phyloP scores from a whole-genome alignment of 257 asterid genomes.

The Anisodus acutangulus region DNA sequence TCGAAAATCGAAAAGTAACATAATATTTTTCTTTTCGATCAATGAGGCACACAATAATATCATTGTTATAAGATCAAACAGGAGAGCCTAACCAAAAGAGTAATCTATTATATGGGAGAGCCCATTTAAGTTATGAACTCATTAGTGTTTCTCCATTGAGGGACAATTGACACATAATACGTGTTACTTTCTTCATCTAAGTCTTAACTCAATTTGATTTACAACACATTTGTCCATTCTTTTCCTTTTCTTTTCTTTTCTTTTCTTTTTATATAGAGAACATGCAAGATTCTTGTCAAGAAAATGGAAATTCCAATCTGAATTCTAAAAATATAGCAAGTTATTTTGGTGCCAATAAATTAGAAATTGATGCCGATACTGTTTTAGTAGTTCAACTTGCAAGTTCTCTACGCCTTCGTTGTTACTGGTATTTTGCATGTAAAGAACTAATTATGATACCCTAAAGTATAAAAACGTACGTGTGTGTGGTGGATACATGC shows the following conservation, averaged over 20 bases:
- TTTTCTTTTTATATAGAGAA: neutral
- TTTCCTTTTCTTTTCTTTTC: neutral
- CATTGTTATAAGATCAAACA: neutral
- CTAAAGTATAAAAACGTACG: neutral
- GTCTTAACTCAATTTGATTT: neutral
- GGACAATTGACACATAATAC: no score
- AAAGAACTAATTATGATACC: neutral
- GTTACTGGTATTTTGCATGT: neutral
- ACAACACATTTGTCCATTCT: conserved; percentile 10
- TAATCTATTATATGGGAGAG: no score
- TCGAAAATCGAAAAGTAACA: no score
- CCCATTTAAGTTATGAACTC: no score
- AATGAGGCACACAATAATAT: neutral
- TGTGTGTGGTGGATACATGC: neutral
- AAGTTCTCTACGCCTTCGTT: neutral
- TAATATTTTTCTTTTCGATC: neutral
- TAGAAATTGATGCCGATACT: neutral
- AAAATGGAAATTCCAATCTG: neutral
- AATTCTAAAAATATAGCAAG: neutral
- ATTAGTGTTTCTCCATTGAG: no score
- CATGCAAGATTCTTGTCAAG: conserved; percentile 15
- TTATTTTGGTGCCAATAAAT: neutral
- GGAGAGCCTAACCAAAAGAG: no score
- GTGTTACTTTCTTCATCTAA: neutral
- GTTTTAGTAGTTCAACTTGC: neutral